A percentile compares a stretch with the other conserved stretches of the same genome.
Evolutionary conservation across 768 basidiomycete genomes (phyloP).

Genomic region (Coprinellus micaceus): DNA sequence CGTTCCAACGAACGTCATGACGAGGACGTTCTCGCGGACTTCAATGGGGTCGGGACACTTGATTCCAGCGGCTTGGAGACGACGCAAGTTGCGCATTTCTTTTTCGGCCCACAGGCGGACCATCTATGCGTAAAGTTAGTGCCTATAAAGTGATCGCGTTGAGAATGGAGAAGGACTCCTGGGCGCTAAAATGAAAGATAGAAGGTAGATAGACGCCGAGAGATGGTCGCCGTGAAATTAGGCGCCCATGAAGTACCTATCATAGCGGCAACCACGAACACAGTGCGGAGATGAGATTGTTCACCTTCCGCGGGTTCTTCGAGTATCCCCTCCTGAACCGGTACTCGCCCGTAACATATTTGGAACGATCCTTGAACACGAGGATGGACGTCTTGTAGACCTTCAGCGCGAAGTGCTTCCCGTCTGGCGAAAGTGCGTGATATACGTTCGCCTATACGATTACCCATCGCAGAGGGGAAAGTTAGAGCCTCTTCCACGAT

Average conservation of each 20-base stretch:
- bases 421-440: slow-evolving; percentile 64
- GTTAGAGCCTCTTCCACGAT: too few species aligned
- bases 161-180: too few species aligned
- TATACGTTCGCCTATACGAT: slow-evolving; percentile 89
- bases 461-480: too few species aligned
- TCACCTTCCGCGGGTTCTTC: slow-evolving; percentile 95
- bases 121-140: too few species aligned
- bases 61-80: slow-evolving; percentile 79
- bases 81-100: slow-evolving; percentile 93
- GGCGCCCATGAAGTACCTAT: too few species aligned
- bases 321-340: slow-evolving; percentile 91
- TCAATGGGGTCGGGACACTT: slow-evolving; percentile 86
- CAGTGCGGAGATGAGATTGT: too few species aligned
- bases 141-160: too few species aligned
- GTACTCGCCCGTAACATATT: slow-evolving; percentile 93
- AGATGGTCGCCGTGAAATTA: too few species aligned
- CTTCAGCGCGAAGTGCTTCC: slow-evolving; percentile 81
- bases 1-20: slow-evolving; percentile 88
- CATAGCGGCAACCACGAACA: too few species aligned
- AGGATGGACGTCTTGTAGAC: slow-evolving; percentile 99
- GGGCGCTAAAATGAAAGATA: too few species aligned
- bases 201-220: too few species aligned
- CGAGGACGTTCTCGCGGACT: slow-evolving; percentile 93
- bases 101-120: slow-evolving; percentile 98
- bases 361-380: slow-evolving; percentile 95